phyloP scores from a whole-genome alignment of 441 rosid species.

The Omphalea diandra region DNA sequence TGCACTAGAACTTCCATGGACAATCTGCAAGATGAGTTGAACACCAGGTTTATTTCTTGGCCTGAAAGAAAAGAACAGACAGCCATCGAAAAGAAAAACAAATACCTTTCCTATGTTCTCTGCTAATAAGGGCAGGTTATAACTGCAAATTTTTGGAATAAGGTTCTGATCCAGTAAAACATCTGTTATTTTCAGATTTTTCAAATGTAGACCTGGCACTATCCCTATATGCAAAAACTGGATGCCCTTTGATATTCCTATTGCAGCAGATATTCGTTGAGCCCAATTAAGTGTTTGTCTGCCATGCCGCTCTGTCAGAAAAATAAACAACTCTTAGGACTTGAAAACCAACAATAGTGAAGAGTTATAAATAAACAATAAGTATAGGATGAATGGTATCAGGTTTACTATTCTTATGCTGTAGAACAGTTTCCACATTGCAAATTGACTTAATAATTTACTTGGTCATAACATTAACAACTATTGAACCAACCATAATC shows the following conservation, averaged over 20 bases:
- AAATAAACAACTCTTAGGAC: constrained; percentile 3
- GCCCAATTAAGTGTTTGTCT: constrained; percentile 62
- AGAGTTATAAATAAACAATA: not conserved
- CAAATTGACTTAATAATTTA: not conserved
- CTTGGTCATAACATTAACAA: not conserved
- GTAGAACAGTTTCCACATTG: not conserved
- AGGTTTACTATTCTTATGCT: not conserved
- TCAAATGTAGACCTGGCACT: constrained; percentile 77
- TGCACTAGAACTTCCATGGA: constrained; percentile 40
- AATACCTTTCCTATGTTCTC: constrained; percentile 63
- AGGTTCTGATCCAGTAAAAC: constrained; percentile 81
- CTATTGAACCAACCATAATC: no score
- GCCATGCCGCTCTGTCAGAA: constrained; percentile 40
- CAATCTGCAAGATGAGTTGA: constrained; percentile 43
- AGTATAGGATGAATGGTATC: not conserved
- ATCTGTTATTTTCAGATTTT: constrained; percentile 78
- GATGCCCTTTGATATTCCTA: constrained; percentile 86
- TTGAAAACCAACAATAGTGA: not conserved
- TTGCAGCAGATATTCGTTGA: constrained; percentile 74
- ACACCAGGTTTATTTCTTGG: constrained; percentile 2
- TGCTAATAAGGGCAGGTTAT: constrained; percentile 76
- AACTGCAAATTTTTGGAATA: constrained; percentile 76
- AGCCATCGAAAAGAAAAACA: not conserved
- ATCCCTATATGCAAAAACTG: constrained; percentile 94
- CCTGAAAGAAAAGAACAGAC: not conserved